Percentiles rank a stretch among this genome's conserved stretches.
Conservation (phyloP, 805 yeast genomes). For the Yarrowia deformans region DNA sequence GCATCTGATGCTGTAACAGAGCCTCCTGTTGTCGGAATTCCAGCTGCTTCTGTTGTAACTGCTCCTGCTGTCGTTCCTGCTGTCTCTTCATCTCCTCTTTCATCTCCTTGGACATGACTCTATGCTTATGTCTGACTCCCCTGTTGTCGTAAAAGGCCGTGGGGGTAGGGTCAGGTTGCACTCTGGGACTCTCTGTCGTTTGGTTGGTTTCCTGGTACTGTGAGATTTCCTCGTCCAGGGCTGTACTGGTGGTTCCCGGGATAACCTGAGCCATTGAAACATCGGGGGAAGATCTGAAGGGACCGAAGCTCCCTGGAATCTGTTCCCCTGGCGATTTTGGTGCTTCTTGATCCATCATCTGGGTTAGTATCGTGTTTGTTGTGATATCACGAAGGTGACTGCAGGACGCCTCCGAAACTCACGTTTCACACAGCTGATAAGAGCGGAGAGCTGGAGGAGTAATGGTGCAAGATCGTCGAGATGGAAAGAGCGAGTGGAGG, state of each 20-base stretch:
- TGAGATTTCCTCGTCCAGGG: constrained; percentile 8
- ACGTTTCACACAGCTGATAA: neutral
- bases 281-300: neutral
- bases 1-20: constrained; percentile 1
- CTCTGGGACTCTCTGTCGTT: neutral
- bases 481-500: neutral
- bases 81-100: neutral
- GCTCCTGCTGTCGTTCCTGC: constrained; percentile 8
- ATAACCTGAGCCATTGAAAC: neutral
- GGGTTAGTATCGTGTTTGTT: neutral
- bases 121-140: constrained; percentile 11
- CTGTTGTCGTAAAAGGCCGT: constrained; percentile 1
- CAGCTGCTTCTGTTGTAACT: neutral
- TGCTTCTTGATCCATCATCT: neutral
- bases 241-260: neutral
- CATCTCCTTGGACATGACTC: constrained; percentile 2
- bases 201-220: neutral
- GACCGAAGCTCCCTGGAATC: neutral
- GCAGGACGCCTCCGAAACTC: neutral
- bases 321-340: neutral
- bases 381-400: too few relatives aligned
- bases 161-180: neutral
- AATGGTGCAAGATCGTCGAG: neutral
- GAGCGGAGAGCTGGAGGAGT: too few relatives aligned
- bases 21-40: constrained; percentile 5